Base-by-base conservation (phyloP, 1,284 basidiomycete species). In the Coriolopsis trogii region DNA sequence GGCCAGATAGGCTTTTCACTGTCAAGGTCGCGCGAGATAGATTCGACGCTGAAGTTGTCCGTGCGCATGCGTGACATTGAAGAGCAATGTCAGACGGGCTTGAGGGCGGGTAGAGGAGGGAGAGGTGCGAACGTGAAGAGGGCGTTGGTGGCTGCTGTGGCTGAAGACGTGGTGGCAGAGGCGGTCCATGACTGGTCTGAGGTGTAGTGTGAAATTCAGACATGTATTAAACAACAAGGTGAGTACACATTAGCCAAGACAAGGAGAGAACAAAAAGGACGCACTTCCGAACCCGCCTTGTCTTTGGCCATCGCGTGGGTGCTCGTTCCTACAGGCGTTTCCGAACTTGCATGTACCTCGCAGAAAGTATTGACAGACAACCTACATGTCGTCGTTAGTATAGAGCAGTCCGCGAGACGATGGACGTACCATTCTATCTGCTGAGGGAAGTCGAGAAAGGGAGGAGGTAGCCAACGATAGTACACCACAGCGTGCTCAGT, bases 1-100 rank as follows among this genome's bases (percentile, higher is more conserved):
- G 87, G 85, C 88, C 91, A 98, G 6, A 80, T 49, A 0, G 94
- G 95, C 61, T 84, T 85, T 18, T 93, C 90, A 4, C 68, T 70
- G 3, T 80, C 82, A n/a, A 93, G 63, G 62, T 93, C 91, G 36
- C 71, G 73, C 13, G 66, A 65, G 26, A 91, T 78, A 1, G 76
- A 70, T 13, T 91, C 87, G n/a, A 71, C 61, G 15, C 87, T 91
- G 63, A 28, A 34, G 40, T 18, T 49, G 49, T 38, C n/a, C 7
- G 51, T 39, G 12, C n/a, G 31, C 44, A 12, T n/a, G n/a, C n/a
- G n/a, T n/a, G n/a, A n/a, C 62, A 56, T 57, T 10, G 59, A 58
- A 24, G 37, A n/a, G 26, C 18, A 23, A 49, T 37, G 58, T 53
- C 33, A 59, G 39, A 38, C 41, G 26, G 31, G 41, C 44, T 47